Base-by-base conservation (phyloP, 129 eudicot genomes). In the Chrysanthemum lavandulifolium region DNA sequence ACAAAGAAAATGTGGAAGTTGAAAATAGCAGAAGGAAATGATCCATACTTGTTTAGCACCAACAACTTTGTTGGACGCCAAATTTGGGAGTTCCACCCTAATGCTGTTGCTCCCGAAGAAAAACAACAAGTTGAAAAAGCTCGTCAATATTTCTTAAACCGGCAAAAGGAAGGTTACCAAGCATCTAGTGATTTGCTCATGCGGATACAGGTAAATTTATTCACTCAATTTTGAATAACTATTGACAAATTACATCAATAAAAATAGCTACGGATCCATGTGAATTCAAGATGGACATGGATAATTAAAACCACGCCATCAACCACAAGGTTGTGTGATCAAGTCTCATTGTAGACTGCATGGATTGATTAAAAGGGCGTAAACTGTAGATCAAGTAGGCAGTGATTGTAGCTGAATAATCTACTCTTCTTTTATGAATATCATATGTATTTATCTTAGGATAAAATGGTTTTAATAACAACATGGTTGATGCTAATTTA, bases 11-110 rank as follows among this genome's bases (percentile, higher is more conserved):
- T 89, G 91, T 89, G 96, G 96, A 84, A 79, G 83, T 81, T 89
- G 12, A 86, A 86, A 87, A 75, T 89, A 61, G 96, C 87, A 16
- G 84, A 89, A 81, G 96, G 96, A 3, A 64, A 84, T 2, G 89
- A 85, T 29, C 96, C 96, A 14, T 86, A 89, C 53, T 71, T 89
- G 65, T 89, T 84, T 76, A 86, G 89, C 91, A 89, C 96, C 50
- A 89, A 89, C 83, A 84, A 89, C 57, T 89, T 81, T 61, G 87
- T 86, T 40, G 91, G 96, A 5, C 82, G 91, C 29, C 96, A 89
- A 73, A 78, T 74, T 36, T 89, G 96, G 96, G 92, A 86, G 83
- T 89, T 67, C 12, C 91, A 84, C 52, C 87, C 86, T 0, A 57
- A 84, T 51, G 96, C 75, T 1, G 96, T 89, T 5, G 82, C 89